Conservation (phyloP, 306 rosid genomes). For the Dicorynia guianensis region DNA sequence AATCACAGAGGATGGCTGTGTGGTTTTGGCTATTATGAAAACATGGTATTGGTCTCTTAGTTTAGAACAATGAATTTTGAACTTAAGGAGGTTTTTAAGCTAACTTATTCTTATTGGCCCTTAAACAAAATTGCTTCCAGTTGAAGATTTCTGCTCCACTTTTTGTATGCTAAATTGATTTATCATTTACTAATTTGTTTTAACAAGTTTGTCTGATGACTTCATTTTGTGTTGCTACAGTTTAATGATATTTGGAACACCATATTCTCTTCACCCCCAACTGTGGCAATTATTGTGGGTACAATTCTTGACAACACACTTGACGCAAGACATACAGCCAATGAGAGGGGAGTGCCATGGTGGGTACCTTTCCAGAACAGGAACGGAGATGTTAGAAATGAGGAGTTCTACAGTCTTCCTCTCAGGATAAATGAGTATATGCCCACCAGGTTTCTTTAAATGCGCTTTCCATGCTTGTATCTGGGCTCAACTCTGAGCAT, state of each 20-base stretch:
- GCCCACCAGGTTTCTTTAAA: conserved; percentile 69
- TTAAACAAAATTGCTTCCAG: background rate
- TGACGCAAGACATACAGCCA: conserved; percentile 50
- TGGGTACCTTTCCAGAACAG: conserved; percentile 80
- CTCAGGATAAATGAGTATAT: conserved; percentile 65
- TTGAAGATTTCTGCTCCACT: background rate
- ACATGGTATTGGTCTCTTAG: background rate
- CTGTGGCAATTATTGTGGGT: conserved; percentile 85
- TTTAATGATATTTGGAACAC: conserved; percentile 86
- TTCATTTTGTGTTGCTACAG: conserved; percentile 51
- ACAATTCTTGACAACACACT: conserved; percentile 82
- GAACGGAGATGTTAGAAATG: conserved; percentile 80
- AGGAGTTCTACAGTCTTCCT: conserved; percentile 79
- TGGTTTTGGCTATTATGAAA: background rate
- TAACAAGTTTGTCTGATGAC: conserved; percentile 14
- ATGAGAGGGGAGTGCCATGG: conserved; percentile 88
- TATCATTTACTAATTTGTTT: background rate
- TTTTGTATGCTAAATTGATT: background rate
- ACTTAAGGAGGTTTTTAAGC: background rate
- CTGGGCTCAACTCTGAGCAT: conserved; percentile 27
- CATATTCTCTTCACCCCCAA: conserved; percentile 87
- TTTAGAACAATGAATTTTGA: background rate
- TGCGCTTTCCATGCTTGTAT: conserved; percentile 17
- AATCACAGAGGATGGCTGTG: background rate
- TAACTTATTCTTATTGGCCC: background rate